A percentile compares a stretch with the other conserved stretches of the same genome.
phyloP scores from a whole-genome alignment of 257 asterid genomes.

The Penstemon barbatus region DNA sequence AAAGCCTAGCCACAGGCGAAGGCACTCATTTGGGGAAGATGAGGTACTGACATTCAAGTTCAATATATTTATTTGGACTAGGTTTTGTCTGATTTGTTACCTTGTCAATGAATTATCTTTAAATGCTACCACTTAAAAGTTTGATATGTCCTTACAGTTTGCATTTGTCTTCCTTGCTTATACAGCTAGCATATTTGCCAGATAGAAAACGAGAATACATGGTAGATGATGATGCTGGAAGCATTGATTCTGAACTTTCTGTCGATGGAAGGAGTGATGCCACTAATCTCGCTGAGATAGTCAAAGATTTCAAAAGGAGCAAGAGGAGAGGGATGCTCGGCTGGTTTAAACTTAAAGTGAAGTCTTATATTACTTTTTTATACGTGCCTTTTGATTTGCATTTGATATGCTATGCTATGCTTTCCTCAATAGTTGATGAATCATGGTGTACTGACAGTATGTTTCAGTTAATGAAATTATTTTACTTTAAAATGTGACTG shows the following conservation, averaged over 20 bases:
- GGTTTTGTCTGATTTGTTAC: constrained; percentile 13
- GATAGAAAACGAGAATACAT: constrained; percentile 69
- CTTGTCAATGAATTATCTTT: constrained; percentile 9
- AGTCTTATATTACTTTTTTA: constrained; percentile 28
- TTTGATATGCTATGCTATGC: neutral
- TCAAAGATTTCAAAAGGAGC: constrained; percentile 59
- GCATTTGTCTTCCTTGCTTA: constrained; percentile 31
- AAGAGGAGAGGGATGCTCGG: constrained; percentile 74
- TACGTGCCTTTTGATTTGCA: constrained; percentile 8
- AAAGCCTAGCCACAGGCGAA: constrained; percentile 57
- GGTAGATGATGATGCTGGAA: constrained; percentile 61
- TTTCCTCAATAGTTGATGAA: too few relatives aligned
- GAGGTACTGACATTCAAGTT: constrained; percentile 49
- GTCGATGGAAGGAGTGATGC: constrained; percentile 52
- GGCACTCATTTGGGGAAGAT: constrained; percentile 89
- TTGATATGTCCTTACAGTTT: constrained; percentile 1
- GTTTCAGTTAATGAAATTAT: too few relatives aligned
- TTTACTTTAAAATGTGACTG: too few relatives aligned
- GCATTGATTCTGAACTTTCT: constrained; percentile 57
- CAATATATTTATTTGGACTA: neutral
- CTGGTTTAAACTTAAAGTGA: constrained; percentile 83
- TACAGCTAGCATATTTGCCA: constrained; percentile 87
- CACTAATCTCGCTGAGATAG: constrained; percentile 61
- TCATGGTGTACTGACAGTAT: too few relatives aligned
- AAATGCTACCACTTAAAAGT: constrained; percentile 20